phyloP scores from a whole-genome alignment of 2,329 filamentous ascomycete genomes.

The Mycosphaerella sp. region DNA sequence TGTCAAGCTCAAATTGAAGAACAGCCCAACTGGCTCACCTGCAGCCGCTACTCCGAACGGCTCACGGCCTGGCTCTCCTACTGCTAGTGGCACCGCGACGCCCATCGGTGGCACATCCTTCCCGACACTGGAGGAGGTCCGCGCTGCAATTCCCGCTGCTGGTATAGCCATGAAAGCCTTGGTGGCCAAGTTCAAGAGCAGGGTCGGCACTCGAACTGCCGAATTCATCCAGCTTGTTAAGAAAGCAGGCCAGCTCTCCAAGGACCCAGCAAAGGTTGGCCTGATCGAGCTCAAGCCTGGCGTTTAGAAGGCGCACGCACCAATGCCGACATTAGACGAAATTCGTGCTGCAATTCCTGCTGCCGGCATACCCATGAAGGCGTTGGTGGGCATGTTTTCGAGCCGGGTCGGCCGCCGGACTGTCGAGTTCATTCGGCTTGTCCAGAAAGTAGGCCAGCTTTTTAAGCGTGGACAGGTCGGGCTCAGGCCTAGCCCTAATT shows the following conservation, averaged over 20 bases:
- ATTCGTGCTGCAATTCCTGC: not conserved
- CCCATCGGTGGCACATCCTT: constrained; percentile 23
- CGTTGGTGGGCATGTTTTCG: constrained; percentile 33
- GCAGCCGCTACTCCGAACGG: constrained; percentile 30
- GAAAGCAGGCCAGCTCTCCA: constrained; percentile 28
- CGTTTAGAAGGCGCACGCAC: not conserved
- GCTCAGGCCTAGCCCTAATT: not conserved
- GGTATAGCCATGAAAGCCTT: constrained; percentile 41
- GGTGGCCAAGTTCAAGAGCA: constrained; percentile 38
- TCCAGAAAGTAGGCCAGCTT: constrained; percentile 34
- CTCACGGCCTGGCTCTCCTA: constrained; percentile 33
- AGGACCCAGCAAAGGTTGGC: constrained; percentile 19
- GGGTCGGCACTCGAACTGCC: constrained; percentile 34
- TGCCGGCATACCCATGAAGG: not conserved
- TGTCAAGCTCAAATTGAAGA: constrained; percentile 51
- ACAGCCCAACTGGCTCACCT: constrained; percentile 42
- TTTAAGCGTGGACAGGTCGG: constrained; percentile 6
- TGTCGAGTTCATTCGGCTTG: constrained; percentile 38
- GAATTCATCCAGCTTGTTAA: constrained; percentile 43
- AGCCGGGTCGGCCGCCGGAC: constrained; percentile 35
- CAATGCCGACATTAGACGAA: not conserved
- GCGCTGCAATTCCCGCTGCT: constrained; percentile 38
- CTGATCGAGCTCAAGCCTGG: constrained; percentile 23
- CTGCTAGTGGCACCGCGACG: constrained; percentile 21
- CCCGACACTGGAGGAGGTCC: constrained; percentile 42